Evolutionary conservation across 106 monocot genomes (phyloP).

Genomic region (Vanilla planifolia): DNA sequence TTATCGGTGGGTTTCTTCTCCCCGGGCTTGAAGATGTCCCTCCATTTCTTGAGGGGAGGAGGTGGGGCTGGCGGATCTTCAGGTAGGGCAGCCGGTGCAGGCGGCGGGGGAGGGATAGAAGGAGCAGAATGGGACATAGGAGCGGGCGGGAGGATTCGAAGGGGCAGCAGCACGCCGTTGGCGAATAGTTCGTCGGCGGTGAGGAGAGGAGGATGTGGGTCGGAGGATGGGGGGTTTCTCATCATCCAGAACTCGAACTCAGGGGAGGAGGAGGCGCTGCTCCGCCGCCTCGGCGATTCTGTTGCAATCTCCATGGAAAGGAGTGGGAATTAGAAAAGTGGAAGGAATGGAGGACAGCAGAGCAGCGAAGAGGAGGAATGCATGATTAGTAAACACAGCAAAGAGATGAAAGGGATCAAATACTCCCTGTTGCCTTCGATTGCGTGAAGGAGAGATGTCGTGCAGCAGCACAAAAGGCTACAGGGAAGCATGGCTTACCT

Average conservation of each 20-base stretch:
- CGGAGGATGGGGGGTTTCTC: conserved; percentile 11
- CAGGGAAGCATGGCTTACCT: neutral
- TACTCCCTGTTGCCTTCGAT: neutral
- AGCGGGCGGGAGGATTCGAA: neutral
- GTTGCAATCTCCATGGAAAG: neutral
- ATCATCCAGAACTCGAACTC: conserved; percentile 64
- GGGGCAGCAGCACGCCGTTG: conserved; percentile 26
- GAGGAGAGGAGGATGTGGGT: conserved; percentile 18
- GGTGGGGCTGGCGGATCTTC: conserved; percentile 1
- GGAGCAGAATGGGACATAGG: neutral
- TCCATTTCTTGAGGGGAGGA: conserved; percentile 21
- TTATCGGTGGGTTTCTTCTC: conserved; percentile 6
- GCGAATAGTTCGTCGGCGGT: conserved; percentile 65
- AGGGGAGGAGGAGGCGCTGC: conserved; percentile 18
- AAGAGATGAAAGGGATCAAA: conserved; percentile 2
- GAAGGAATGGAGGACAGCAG: neutral
- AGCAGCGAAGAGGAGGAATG: neutral
- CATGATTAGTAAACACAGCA: neutral
- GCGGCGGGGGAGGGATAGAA: neutral
- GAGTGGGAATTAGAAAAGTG: neutral
- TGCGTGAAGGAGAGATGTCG: neutral
- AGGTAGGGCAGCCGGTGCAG: neutral
- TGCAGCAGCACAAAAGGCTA: conserved; percentile 1
- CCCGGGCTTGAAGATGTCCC: conserved; percentile 15
- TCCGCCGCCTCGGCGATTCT: conserved; percentile 1